These are phyloP conservation scores for Calonectria crousiana DNA, from an alignment of 2,329 filamentous ascomycete genomes.

Conservation along the genomic window DNA sequence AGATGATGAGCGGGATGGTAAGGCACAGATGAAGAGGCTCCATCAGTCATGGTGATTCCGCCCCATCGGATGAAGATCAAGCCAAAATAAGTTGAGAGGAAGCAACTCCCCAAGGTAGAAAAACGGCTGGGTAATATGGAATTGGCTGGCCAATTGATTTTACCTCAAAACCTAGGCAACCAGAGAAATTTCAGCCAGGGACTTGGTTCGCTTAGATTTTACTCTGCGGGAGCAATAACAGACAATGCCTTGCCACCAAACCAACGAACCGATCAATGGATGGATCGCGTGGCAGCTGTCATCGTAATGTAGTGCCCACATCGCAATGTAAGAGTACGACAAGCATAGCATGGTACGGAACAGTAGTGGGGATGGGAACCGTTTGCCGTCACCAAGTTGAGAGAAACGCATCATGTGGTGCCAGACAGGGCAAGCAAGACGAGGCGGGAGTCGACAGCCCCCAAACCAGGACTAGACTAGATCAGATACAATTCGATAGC, in stretches of 20 bases:
- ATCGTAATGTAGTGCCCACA: constrained; percentile 20
- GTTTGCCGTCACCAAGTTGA: constrained; percentile 4
- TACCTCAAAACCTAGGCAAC: background rate
- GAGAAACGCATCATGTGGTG: constrained; percentile 29
- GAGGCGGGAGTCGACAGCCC: constrained; percentile 1
- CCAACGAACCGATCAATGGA: constrained; percentile 22
- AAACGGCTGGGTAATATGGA: constrained; percentile 12
- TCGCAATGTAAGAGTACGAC: constrained; percentile 13
- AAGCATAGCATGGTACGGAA: constrained; percentile 5
- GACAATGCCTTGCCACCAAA: constrained; percentile 2
- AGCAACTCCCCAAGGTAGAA: background rate
- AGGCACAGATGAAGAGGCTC: constrained; percentile 5
- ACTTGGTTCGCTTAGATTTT: constrained; percentile 8
- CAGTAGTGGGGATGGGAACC: background rate
- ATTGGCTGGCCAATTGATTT: constrained; percentile 14
- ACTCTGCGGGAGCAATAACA: background rate
- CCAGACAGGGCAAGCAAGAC: constrained; percentile 14
- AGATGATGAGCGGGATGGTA: constrained; percentile 12
- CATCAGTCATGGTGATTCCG: background rate
- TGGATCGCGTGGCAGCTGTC: constrained; percentile 26
- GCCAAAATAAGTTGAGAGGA: background rate
- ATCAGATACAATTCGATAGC: constrained; percentile 16
- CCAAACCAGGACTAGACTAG: constrained; percentile 22
- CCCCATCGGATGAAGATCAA: constrained; percentile 1
- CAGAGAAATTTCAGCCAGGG: constrained; percentile 1